Evolutionary conservation across 2,329 filamentous ascomycete species (phyloP).

Genomic region (Hypoxylon sp.): DNA sequence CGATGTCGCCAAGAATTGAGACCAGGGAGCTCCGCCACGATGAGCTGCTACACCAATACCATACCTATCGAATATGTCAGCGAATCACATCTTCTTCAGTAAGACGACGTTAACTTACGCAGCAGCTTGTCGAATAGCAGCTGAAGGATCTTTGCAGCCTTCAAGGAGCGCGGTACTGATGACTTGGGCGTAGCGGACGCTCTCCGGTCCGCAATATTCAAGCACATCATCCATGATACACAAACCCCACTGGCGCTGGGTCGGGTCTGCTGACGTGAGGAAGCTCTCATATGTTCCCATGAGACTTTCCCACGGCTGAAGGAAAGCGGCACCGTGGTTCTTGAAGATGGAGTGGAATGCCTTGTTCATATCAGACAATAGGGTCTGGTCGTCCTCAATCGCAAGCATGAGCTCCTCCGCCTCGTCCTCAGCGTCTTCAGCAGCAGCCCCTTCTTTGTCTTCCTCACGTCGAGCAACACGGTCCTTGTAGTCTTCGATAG

Average conservation of each 20-base stretch:
- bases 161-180: conserved; percentile 89
- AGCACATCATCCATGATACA: conserved; percentile 99
- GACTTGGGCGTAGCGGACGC: conserved; percentile 85
- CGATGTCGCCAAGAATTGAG: conserved; percentile 84
- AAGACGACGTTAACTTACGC: conserved; percentile 65
- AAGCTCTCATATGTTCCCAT: conserved; percentile 89
- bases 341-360: conserved; percentile 99
- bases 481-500: conserved; percentile 92
- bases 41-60: conserved; percentile 96
- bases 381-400: conserved; percentile 96
- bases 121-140: conserved; percentile 94
- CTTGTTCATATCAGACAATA: conserved; percentile 99
- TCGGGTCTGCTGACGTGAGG: conserved; percentile 83
- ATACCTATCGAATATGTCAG: conserved; percentile 58
- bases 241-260: conserved; percentile 97
- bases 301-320: conserved; percentile 88
- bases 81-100: background rate
- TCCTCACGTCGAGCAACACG: conserved; percentile 87
- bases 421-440: conserved; percentile 91
- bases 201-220: conserved; percentile 93
- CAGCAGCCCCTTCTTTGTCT: conserved; percentile 78
- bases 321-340: conserved; percentile 87
- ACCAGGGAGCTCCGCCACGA: conserved; percentile 88
- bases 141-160: conserved; percentile 86
- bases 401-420: conserved; percentile 89